Evolutionary conservation across 495 filamentous ascomycete species (phyloP).

Genomic region (Xylaria castorea): DNA sequence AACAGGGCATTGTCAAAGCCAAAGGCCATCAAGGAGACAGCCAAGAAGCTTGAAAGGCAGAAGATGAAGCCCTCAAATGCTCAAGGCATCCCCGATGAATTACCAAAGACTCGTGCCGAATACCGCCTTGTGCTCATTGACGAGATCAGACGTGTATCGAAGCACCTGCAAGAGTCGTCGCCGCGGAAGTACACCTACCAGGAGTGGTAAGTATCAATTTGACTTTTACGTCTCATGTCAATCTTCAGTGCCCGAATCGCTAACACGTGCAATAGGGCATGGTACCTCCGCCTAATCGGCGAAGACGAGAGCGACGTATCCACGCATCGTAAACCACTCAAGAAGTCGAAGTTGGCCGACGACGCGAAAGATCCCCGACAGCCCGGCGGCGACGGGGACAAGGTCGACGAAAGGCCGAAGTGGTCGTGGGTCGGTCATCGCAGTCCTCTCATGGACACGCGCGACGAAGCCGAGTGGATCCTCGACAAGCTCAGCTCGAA

Average conservation of each 20-base stretch:
- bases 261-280: slow-evolving; percentile 50
- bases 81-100: background rate
- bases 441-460: slow-evolving; percentile 75
- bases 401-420: slow-evolving; percentile 29
- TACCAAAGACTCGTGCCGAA: slow-evolving; percentile 49
- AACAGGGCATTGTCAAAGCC: background rate
- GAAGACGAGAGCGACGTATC: slow-evolving; percentile 64
- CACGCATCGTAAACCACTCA: slow-evolving; percentile 45
- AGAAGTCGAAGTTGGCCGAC: slow-evolving; percentile 24
- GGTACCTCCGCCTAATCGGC: slow-evolving; percentile 77
- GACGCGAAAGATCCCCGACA: background rate
- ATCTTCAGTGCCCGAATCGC: background rate
- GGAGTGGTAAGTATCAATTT: slow-evolving; percentile 64
- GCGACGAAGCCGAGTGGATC: slow-evolving; percentile 82
- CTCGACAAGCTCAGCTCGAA: slow-evolving; percentile 66
- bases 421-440: slow-evolving; percentile 82
- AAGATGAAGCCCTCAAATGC: background rate
- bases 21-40: background rate
- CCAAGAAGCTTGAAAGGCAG: background rate
- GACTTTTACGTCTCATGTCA: background rate
- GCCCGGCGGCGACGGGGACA: background rate
- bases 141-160: slow-evolving; percentile 71
- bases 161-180: slow-evolving; percentile 64
- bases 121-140: slow-evolving; percentile 71
- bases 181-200: slow-evolving; percentile 75